Base-by-base conservation (phyloP, 2,329 filamentous ascomycete species). In the Canariomyces notabilis region DNA sequence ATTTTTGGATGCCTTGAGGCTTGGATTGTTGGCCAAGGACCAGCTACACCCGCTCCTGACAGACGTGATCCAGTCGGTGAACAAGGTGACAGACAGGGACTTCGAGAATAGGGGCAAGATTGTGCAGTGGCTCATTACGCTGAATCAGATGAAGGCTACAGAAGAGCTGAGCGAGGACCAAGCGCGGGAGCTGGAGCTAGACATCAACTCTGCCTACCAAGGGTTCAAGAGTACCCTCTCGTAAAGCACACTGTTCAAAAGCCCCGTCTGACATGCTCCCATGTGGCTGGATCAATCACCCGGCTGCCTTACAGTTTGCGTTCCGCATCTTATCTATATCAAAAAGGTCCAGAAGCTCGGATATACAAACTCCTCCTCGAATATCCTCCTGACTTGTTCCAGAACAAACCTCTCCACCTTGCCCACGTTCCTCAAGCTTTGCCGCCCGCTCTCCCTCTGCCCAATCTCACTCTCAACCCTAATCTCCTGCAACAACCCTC, bases 281-380 rank as follows among this genome's bases (percentile, higher is more conserved):
- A 29, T 9, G n/a, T n/a, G n/a, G n/a, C n/a, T n/a, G n/a, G n/a
- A n/a, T n/a, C n/a, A n/a, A n/a, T n/a, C n/a, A n/a, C n/a, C n/a
- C n/a, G n/a, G n/a, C n/a, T n/a, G n/a, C n/a, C n/a, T 29, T 5
- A 3, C 26, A 14, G 12, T 31, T 22, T 34, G 6, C 16, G 15
- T 19, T 9, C 14, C 14, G 11, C 19, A 19, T 20, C 22, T 36
- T 33, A 15, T 6, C 29, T 43, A 51, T 6, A 97, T 84, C 59
- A 98, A 71, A 66, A 97, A 96, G 1, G 91, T 97, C 90, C 91
- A 97, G 67, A 94, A 97, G 67, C 90, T 96, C 36, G 93, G 93
- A 69, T 95, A 97, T 52, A 97, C 90, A 69, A 97, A 93, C 66
- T 98, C 93, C 63, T 97, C 93, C 68, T 98, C 93, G 61, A 98